Conservation (phyloP, 2,329 filamentous ascomycete species). For the Pleoardoris graminearum region DNA sequence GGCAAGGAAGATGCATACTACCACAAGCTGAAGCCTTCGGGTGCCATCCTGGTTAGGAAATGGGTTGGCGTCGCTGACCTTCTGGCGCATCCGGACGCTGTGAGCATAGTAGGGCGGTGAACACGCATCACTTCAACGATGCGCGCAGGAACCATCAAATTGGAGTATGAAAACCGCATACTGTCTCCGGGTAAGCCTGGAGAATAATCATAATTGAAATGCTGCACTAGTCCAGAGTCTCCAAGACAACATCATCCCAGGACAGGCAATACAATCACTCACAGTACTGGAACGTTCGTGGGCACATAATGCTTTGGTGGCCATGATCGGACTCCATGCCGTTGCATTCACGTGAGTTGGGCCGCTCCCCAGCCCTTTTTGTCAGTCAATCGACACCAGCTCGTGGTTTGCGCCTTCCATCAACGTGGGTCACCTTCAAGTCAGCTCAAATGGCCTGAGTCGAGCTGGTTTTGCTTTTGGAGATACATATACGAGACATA, state of each 20-base stretch:
- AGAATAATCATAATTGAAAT: not conserved
- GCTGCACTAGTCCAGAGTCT: too few species aligned
- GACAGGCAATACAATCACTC: not conserved
- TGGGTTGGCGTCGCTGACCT: slow-evolving; percentile 45
- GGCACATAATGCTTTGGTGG: too few species aligned
- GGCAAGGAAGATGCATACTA: slow-evolving; percentile 62
- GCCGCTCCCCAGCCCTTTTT: slow-evolving; percentile 6
- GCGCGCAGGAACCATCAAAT: not conserved
- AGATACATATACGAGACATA: slow-evolving; percentile 4
- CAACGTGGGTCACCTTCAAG: not conserved
- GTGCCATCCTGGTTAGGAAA: slow-evolving; percentile 57
- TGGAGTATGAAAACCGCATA: not conserved
- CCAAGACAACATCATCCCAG: not conserved
- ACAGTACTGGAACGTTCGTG: not conserved
- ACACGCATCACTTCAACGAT: not conserved
- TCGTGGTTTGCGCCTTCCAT: not conserved
- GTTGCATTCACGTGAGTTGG: slow-evolving; percentile 3
- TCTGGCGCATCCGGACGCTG: slow-evolving; percentile 13
- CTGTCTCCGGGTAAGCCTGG: not conserved
- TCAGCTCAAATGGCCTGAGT: slow-evolving; percentile 4
- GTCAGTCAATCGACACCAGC: too few species aligned
- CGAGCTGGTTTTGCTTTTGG: slow-evolving; percentile 1
- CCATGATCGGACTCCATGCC: not conserved
- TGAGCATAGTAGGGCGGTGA: slow-evolving; percentile 4
- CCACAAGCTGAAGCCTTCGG: slow-evolving; percentile 59